These are phyloP conservation scores for Triticum turgidum DNA, from an alignment of 176 grass and related monocot species.

Conservation along the genomic window DNA sequence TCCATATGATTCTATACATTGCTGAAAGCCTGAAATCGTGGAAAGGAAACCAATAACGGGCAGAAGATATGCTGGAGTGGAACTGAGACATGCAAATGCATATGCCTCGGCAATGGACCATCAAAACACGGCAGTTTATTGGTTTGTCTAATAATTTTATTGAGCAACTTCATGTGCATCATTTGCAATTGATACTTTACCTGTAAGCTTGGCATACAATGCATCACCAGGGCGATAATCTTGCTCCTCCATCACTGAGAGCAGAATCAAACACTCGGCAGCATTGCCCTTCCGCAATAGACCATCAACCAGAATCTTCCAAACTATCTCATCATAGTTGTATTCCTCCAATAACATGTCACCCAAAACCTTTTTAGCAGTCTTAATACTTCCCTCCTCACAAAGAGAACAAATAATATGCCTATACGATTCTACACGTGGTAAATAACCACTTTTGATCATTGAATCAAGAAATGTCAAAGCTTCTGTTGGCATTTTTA, in stretches of 20 bases:
- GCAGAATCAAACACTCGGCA: slow-evolving; percentile 50
- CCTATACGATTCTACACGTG: slow-evolving; percentile 66
- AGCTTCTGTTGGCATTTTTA: slow-evolving; percentile 67
- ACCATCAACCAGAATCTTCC: slow-evolving; percentile 83
- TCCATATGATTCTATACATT: neutral
- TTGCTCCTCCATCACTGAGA: slow-evolving; percentile 65
- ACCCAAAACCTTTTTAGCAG: slow-evolving; percentile 61
- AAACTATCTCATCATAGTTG: slow-evolving; percentile 79
- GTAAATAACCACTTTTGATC: slow-evolving; percentile 56
- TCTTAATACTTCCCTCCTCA: slow-evolving; percentile 63
- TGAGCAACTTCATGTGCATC: slow-evolving; percentile 38
- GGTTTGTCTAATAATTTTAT: slow-evolving; percentile 25
- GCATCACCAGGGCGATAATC: slow-evolving; percentile 44
- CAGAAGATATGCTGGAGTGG: neutral
- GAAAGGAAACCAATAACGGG: neutral
- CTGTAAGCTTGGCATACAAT: slow-evolving; percentile 50
- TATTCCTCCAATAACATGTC: slow-evolving; percentile 60
- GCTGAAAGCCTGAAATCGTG: neutral
- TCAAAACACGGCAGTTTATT: slow-evolving; percentile 15
- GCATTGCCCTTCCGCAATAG: slow-evolving; percentile 58
- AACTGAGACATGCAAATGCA: neutral
- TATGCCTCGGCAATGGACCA: slow-evolving; percentile 20
- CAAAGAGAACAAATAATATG: slow-evolving; percentile 68
- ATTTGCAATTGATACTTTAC: slow-evolving; percentile 35
- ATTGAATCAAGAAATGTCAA: slow-evolving; percentile 72